A percentile compares a stretch with the other conserved stretches of the same genome.
Evolutionary conservation across 1,284 basidiomycete species (phyloP).

Genomic region (Trichosporon sp.): DNA sequence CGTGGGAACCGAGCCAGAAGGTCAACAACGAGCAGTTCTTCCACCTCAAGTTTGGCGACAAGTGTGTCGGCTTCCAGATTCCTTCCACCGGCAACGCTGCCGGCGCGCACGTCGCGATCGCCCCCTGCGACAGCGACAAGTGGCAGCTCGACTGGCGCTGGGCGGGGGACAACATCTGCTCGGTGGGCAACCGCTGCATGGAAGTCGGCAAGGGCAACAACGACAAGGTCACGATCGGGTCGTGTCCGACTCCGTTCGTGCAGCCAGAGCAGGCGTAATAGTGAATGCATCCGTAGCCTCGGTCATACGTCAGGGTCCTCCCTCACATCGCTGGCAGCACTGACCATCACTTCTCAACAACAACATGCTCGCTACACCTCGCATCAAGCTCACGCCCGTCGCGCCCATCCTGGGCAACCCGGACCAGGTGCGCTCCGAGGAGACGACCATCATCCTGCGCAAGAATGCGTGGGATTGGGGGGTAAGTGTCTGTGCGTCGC

Average conservation of each 20-base stretch:
- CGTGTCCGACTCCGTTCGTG: neutral
- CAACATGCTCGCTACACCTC: constrained; percentile 1
- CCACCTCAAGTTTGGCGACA: neutral
- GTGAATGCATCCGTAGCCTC: neutral
- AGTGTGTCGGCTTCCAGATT: neutral
- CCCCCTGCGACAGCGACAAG: neutral
- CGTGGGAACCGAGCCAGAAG: neutral
- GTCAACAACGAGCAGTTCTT: neutral
- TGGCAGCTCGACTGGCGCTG: constrained; percentile 1
- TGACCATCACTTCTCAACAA: neutral
- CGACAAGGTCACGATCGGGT: neutral
- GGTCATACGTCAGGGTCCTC: neutral
- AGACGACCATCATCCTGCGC: neutral
- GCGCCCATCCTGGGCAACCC: neutral
- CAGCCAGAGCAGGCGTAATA: neutral
- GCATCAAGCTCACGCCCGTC: neutral
- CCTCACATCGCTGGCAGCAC: neutral
- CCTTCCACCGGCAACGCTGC: neutral
- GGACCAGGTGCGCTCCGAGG: neutral
- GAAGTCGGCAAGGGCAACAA: neutral
- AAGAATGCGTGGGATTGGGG: neutral
- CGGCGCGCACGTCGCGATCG: neutral
- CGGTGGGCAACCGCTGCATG: neutral
- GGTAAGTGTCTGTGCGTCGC: neutral
- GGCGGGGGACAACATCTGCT: neutral